Evolutionary conservation across 2,329 filamentous ascomycete species (phyloP).

Genomic region (Cyclaneusma minus): DNA sequence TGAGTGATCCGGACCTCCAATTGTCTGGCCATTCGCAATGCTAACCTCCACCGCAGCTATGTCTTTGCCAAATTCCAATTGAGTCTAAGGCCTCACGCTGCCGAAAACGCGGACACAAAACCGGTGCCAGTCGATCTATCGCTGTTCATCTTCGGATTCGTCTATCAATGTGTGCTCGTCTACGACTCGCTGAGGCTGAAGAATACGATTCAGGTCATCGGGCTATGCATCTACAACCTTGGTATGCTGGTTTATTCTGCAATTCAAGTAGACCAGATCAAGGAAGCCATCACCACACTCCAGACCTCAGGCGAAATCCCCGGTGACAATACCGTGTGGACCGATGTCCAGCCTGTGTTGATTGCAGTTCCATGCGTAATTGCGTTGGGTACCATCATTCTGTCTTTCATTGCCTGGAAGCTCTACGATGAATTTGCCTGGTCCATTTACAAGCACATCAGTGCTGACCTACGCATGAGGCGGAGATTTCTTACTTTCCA

Average conservation of each 20-base stretch:
- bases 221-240: slow-evolving; percentile 81
- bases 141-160: slow-evolving; percentile 91
- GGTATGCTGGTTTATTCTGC: slow-evolving; percentile 85
- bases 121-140: slow-evolving; percentile 91
- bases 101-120: slow-evolving; percentile 36
- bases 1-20: slow-evolving; percentile 30
- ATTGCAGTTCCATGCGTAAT: slow-evolving; percentile 78
- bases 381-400: slow-evolving; percentile 53
- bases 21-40: slow-evolving; percentile 1
- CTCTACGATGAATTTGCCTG: slow-evolving; percentile 97
- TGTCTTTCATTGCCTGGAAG: slow-evolving; percentile 78
- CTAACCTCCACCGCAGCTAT: slow-evolving; percentile 39
- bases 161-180: slow-evolving; percentile 79
- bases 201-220: slow-evolving; percentile 97
- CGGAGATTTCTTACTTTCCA: slow-evolving; percentile 92
- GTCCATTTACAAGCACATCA: slow-evolving; percentile 99
- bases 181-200: slow-evolving; percentile 90
- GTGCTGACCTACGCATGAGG: slow-evolving; percentile 92
- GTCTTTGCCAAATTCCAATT: slow-evolving; percentile 78
- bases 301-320: slow-evolving; percentile 27
- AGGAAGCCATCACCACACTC: slow-evolving; percentile 50
- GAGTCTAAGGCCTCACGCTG: slow-evolving; percentile 31
- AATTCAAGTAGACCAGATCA: slow-evolving; percentile 84
- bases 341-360: slow-evolving; percentile 55
- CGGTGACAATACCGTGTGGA: slow-evolving; percentile 41